Percentiles rank a stretch among this genome's conserved stretches.
Evolutionary conservation across 805 yeast genomes (phyloP).

Genomic region (Schwanniomyces sp.): DNA sequence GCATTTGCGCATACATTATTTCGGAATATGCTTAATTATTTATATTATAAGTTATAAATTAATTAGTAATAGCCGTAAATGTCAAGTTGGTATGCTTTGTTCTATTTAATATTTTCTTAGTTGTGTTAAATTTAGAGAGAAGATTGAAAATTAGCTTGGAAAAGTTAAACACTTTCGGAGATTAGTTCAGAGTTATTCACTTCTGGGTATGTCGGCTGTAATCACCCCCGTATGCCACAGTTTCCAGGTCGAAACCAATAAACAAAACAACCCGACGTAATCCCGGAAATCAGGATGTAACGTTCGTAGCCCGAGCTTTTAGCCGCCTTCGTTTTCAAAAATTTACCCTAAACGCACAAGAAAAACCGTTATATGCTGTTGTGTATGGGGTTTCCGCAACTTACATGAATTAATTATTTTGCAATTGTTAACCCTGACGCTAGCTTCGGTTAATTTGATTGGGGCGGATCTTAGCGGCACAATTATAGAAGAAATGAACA

Average conservation of each 20-base stretch:
- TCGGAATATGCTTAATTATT: slow-evolving; percentile 15
- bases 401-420: slow-evolving; percentile 33
- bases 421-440: slow-evolving; percentile 12
- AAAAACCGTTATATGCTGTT: slow-evolving; percentile 17
- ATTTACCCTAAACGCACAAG: background rate
- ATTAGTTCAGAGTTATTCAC: background rate
- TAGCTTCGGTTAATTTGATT: slow-evolving; percentile 18
- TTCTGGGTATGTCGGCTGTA: background rate
- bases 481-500: slow-evolving; percentile 11
- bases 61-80: slow-evolving; percentile 2
- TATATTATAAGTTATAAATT: background rate
- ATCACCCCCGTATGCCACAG: background rate
- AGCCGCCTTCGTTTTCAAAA: background rate
- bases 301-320: background rate
- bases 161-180: background rate
- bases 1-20: slow-evolving; percentile 21
- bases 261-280: background rate
- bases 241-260: background rate
- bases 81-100: background rate
- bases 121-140: background rate
- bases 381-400: slow-evolving; percentile 30
- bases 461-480: slow-evolving; percentile 18
- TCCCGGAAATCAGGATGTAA: background rate
- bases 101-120: slow-evolving; percentile 5
- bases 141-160: background rate